These are phyloP conservation scores for Raddia guianensis DNA, from an alignment of 176 grass and related monocot species.

Conservation along the genomic window DNA sequence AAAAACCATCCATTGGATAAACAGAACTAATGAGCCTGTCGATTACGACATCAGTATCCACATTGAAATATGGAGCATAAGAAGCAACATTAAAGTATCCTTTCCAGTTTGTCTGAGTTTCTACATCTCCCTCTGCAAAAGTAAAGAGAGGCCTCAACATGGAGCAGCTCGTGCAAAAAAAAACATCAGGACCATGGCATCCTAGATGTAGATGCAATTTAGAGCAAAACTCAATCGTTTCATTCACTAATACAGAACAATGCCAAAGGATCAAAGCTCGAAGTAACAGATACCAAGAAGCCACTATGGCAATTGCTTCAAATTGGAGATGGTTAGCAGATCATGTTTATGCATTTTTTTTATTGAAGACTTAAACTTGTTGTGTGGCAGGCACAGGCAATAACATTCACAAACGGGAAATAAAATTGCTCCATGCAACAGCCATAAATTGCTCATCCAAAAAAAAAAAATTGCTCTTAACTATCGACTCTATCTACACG, in stretches of 20 bases:
- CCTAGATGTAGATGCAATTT: neutral
- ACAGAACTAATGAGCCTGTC: conserved; percentile 78
- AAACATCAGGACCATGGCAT: conserved; percentile 15
- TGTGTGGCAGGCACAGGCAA: neutral
- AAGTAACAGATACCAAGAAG: neutral
- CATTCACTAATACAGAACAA: neutral
- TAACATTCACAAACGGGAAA: neutral
- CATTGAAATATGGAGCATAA: conserved; percentile 91
- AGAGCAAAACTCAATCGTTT: conserved; percentile 2
- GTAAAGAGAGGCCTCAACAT: conserved; percentile 30
- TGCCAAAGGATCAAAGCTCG: conserved; percentile 1
- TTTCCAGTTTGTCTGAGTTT: conserved; percentile 76
- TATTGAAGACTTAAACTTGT: conserved; percentile 5
- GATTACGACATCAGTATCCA: conserved; percentile 91
- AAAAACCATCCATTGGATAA: conserved; percentile 83
- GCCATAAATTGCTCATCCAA: neutral
- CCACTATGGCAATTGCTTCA: neutral
- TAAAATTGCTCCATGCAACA: conserved; percentile 25
- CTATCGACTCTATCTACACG: conserved; percentile 6
- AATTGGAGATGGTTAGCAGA: conserved; percentile 30
- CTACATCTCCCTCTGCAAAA: conserved; percentile 69
- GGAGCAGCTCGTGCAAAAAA: neutral
- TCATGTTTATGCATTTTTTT: conserved; percentile 2
- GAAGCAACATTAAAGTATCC: conserved; percentile 90
- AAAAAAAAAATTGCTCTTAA: neutral